Evolutionary conservation across 257 asterid genomes (phyloP).

Genomic region (Ocimum tenuiflorum): DNA sequence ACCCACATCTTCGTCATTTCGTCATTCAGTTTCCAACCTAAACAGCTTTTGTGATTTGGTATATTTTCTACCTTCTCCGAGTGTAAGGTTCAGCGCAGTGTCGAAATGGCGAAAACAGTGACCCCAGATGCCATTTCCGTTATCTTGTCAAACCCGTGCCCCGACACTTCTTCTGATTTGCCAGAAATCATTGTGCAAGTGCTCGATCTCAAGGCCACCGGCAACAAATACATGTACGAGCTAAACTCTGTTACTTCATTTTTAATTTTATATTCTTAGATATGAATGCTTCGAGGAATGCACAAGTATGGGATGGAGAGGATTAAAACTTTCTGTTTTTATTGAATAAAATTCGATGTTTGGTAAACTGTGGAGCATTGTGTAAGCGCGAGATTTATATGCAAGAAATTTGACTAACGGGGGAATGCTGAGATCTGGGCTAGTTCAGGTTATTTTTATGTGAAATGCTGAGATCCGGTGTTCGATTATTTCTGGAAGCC

Average conservation of each 20-base stretch:
- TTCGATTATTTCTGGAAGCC: no score
- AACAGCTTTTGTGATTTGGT: neutral
- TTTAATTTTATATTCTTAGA: no score
- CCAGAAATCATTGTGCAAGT: conserved; percentile 73
- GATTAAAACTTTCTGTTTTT: no score
- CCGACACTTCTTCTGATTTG: conserved; percentile 50
- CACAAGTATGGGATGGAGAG: no score
- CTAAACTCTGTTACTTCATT: neutral
- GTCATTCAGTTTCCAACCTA: neutral
- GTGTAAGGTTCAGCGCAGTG: neutral
- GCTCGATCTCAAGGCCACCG: conserved; percentile 62
- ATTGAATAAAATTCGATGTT: no score
- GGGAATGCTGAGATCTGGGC: no score
- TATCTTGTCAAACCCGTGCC: conserved; percentile 68
- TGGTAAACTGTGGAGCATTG: no score
- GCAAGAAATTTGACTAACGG: no score
- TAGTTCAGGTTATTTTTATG: neutral
- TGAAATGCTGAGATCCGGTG: neutral
- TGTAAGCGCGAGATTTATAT: neutral
- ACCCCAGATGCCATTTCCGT: conserved; percentile 63
- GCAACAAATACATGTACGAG: conserved; percentile 48
- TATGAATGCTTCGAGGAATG: no score
- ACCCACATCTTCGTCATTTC: neutral
- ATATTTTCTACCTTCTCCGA: neutral
- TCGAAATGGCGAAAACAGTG: conserved; percentile 40